phyloP scores from a whole-genome alignment of 164 flowering plant species.

The Magnolia sinica region DNA sequence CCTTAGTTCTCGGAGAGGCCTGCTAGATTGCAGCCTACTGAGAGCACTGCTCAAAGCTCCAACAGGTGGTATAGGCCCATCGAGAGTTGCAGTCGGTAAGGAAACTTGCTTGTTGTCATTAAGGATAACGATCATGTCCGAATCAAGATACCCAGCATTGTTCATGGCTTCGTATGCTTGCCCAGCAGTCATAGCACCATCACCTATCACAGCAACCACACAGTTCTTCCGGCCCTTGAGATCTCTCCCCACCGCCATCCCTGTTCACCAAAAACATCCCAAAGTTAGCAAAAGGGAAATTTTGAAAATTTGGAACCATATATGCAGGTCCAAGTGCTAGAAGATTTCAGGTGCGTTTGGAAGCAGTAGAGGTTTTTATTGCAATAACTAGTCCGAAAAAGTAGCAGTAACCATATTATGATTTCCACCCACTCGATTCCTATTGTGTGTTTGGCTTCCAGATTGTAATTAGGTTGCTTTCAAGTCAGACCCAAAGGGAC shows the following conservation, averaged over 20 bases:
- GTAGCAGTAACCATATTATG: neutral
- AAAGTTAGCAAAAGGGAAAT: neutral
- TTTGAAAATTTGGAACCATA: neutral
- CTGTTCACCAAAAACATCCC: slow-evolving; percentile 35
- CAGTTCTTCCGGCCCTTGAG: slow-evolving; percentile 73
- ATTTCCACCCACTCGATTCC: neutral
- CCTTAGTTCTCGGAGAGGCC: slow-evolving; percentile 86
- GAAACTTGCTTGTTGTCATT: slow-evolving; percentile 98
- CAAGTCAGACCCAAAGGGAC: neutral
- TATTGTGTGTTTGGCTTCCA: neutral
- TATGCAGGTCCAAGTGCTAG: neutral
- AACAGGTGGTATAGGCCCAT: slow-evolving; percentile 91
- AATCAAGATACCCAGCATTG: slow-evolving; percentile 95
- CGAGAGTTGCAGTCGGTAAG: slow-evolving; percentile 86
- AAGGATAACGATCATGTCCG: slow-evolving; percentile 94
- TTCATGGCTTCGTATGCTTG: slow-evolving; percentile 99
- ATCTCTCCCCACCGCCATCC: slow-evolving; percentile 98
- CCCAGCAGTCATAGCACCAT: slow-evolving; percentile 99
- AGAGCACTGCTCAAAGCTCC: slow-evolving; percentile 98
- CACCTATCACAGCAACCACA: slow-evolving; percentile 92
- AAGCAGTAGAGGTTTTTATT: neutral
- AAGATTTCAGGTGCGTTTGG: neutral
- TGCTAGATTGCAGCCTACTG: slow-evolving; percentile 85
- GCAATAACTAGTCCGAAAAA: too few relatives aligned
- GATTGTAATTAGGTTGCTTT: neutral